Evolutionary conservation across 139 green algal species (phyloP).

Genomic region (Tetraselmis chui): DNA sequence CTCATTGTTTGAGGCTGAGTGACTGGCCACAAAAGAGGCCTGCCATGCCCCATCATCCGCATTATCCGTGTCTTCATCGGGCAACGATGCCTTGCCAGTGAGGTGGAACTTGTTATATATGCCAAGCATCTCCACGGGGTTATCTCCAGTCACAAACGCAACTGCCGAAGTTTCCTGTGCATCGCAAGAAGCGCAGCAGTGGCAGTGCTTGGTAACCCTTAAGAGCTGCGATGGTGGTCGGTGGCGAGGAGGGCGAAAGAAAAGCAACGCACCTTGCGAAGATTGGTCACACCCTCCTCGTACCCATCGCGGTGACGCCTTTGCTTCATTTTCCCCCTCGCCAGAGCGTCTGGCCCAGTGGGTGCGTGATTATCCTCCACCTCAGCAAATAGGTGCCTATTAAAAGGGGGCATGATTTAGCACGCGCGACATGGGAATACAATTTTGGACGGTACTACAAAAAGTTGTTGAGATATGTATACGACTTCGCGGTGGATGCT

Average conservation of each 20-base stretch:
- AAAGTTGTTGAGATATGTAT: too few relatives aligned
- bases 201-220: too few relatives aligned
- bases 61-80: constrained; percentile 6
- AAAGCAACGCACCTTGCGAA: constrained; percentile 32
- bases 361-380: constrained; percentile 24
- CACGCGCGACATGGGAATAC: too few relatives aligned
- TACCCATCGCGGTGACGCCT: constrained; percentile 79
- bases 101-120: constrained; percentile 41
- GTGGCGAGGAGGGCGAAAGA: too few relatives aligned
- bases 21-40: constrained; percentile 28
- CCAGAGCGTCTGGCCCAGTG: constrained; percentile 73
- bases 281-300: constrained; percentile 81
- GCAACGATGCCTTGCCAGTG: constrained; percentile 4
- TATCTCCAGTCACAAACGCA: constrained; percentile 70
- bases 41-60: constrained; percentile 6
- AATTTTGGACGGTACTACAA: too few relatives aligned
- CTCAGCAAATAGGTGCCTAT: constrained; percentile 22
- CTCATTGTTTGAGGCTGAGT: constrained; percentile 70
- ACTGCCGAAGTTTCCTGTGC: constrained; percentile 29
- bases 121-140: constrained; percentile 86
- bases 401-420: not conserved
- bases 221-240: too few relatives aligned
- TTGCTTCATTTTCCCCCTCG: constrained; percentile 69
- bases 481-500: too few relatives aligned
- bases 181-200: too few relatives aligned